Percentiles rank a stretch among this genome's conserved stretches.
Evolutionary conservation across 768 basidiomycete species (phyloP).

Genomic region (Ephemerocybe angulata): DNA sequence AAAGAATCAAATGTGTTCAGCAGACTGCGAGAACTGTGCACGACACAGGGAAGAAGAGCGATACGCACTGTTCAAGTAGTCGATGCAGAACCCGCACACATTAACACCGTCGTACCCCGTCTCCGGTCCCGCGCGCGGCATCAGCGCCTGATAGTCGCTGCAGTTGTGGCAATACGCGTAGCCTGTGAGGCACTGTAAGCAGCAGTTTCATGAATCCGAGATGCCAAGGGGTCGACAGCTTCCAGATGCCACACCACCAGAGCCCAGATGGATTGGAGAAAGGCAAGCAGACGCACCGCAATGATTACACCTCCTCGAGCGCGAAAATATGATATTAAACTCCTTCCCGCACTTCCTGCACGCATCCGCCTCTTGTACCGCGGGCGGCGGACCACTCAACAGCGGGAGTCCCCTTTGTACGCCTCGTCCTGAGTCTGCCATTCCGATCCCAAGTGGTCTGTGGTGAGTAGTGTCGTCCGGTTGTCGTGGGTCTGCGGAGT

Average conservation of each 20-base stretch:
- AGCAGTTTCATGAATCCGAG: background rate
- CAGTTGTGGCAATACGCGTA: slow-evolving; percentile 71
- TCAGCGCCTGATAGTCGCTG: slow-evolving; percentile 71
- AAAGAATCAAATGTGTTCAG: too few species aligned
- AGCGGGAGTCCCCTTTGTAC: slow-evolving; percentile 52
- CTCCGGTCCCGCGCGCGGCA: slow-evolving; percentile 56
- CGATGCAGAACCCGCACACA: slow-evolving; percentile 76
- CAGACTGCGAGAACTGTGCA: too few species aligned
- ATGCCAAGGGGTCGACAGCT: too few species aligned
- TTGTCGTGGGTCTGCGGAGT: too few species aligned
- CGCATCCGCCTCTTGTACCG: slow-evolving; percentile 25
- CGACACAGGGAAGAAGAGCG: too few species aligned
- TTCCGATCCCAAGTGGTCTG: background rate
- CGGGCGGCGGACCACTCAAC: slow-evolving; percentile 62
- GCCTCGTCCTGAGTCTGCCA: background rate
- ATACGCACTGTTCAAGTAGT: slow-evolving; percentile 58
- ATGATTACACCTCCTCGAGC: slow-evolving; percentile 67
- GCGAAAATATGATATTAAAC: slow-evolving; percentile 62
- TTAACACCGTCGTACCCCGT: slow-evolving; percentile 60
- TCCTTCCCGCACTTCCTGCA: slow-evolving; percentile 76
- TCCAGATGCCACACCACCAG: background rate
- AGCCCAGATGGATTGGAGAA: background rate
- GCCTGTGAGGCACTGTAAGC: slow-evolving; percentile 37
- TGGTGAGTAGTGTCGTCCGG: too few species aligned
- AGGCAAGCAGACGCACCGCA: slow-evolving; percentile 50